Conservation (phyloP, 2,329 filamentous ascomycete species). For the Fusarium keratoplasticum region DNA sequence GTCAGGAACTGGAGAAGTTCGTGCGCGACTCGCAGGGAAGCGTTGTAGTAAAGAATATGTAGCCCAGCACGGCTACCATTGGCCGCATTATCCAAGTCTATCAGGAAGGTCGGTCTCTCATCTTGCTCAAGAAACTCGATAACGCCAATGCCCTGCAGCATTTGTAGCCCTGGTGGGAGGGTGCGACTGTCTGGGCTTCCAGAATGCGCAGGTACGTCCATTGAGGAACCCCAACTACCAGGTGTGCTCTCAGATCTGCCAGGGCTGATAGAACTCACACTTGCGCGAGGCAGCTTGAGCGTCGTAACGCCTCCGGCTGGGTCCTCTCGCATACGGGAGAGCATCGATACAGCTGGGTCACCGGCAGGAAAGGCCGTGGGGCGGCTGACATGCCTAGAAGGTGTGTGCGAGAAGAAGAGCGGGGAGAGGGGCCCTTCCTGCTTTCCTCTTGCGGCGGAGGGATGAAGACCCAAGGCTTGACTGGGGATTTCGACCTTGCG, state of each 20-base stretch:
- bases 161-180: constrained; percentile 61
- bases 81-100: constrained; percentile 72
- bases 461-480: constrained; percentile 36
- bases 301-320: constrained; percentile 61
- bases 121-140: constrained; percentile 82
- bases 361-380: constrained; percentile 53
- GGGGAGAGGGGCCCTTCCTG: constrained; percentile 60
- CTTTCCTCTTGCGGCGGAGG: constrained; percentile 39
- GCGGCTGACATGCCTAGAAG: constrained; percentile 51
- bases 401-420: constrained; percentile 63
- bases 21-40: constrained; percentile 69
- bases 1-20: constrained; percentile 67
- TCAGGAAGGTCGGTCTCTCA: constrained; percentile 79
- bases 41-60: constrained; percentile 75
- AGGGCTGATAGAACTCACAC: constrained; percentile 60
- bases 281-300: constrained; percentile 66
- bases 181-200: constrained; percentile 64
- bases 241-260: constrained; percentile 62
- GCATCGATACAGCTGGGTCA: constrained; percentile 60
- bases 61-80: constrained; percentile 67
- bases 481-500: constrained; percentile 57
- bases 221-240: constrained; percentile 64
- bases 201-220: constrained; percentile 63
- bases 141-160: constrained; percentile 74
- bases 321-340: constrained; percentile 59